phyloP scores from a whole-genome alignment of 768 basidiomycete genomes.

The Termitomyces sp. region DNA sequence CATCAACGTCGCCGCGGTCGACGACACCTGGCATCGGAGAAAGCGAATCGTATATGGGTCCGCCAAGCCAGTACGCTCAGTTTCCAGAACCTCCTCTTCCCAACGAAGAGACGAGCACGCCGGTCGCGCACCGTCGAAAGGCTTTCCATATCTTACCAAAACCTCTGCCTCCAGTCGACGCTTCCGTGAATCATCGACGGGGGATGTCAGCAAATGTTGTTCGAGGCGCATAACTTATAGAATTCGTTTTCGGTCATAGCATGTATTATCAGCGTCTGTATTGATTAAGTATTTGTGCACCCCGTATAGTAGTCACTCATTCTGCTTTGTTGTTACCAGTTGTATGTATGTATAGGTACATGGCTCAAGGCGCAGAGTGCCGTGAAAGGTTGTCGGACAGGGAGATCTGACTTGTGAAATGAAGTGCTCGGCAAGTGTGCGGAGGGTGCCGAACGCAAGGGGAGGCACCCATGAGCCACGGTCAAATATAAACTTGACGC shows the following conservation, averaged over 20 bases:
- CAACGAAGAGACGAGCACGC: constrained; percentile 41
- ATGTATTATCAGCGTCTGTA: constrained; percentile 18
- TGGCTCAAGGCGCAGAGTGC: constrained; percentile 2
- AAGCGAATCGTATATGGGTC: constrained; percentile 51
- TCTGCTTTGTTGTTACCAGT: constrained; percentile 15
- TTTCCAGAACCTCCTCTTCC: constrained; percentile 62
- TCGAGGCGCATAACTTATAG: constrained; percentile 34
- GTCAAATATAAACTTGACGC: constrained; percentile 7
- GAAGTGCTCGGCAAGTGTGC: constrained; percentile 4
- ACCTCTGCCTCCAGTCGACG: constrained; percentile 34
- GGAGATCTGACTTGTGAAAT: neutral
- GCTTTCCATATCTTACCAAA: constrained; percentile 67
- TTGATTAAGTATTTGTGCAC: constrained; percentile 11
- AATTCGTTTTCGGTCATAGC: constrained; percentile 18
- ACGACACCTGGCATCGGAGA: constrained; percentile 36
- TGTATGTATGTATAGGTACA: constrained; percentile 14
- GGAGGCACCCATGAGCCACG: constrained; percentile 4
- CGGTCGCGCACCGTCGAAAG: constrained; percentile 57
- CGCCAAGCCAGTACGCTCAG: constrained; percentile 62
- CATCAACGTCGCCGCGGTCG: constrained; percentile 42
- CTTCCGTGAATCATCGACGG: constrained; percentile 38
- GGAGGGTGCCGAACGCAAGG: constrained; percentile 20
- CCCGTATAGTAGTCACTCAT: constrained; percentile 1
- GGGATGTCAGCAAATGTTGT: constrained; percentile 47
- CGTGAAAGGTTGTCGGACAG: constrained; percentile 5